Evolutionary conservation across 2,329 filamentous ascomycete genomes (phyloP), one percentile per base, ranked within the genome.

Genomic region (Aureobasidium namibiae): DNA sequence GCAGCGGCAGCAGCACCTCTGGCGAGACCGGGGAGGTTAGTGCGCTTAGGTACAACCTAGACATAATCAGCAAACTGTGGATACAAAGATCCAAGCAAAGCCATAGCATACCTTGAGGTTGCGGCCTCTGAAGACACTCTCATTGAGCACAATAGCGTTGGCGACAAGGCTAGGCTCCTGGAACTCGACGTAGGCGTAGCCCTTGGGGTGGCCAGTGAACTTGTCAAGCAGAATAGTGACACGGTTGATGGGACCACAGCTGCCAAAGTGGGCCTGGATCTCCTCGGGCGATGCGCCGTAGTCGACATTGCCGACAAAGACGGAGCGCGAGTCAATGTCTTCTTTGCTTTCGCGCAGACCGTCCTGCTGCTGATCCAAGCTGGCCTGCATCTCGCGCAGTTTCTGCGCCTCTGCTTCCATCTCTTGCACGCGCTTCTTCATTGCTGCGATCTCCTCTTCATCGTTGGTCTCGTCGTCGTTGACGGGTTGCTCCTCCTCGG

Each of bases 101-200:
- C n/a, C n/a, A 34, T 29, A 34, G 61, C 75, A 65, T 71, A 97
- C 94, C 84, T 99, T 99, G 73, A 99, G 84, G 73, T 94, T 95
- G 69, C 94, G 85, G 63, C 90, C 92, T 69, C 94, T 91, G 77
- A 99, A 96, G 60, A 95, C 82, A 74, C 91, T 96, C 76, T 99
- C 94, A 73, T 99, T 97, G 60, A 99, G 80, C 41, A 97, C 91
- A 62, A 99, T 82, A 26, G 94, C 94, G 73, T 95, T 90, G 49
- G 90, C 90, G 63, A 99, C 92, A 62, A 96, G 81, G 74, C 85
- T 92, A 50, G 94, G 91, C 76, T 97, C 94, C 62, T 90, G 88
- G 72, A 99, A 99, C 76, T 99, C 94, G 68, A 99, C 94, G 76
- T 99, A 99, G 70, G 94, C 94, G 77, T 99, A 99, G 65, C 94